Percentiles rank a stretch among this genome's conserved stretches.
Conservation (phyloP, 805 yeast species). For the Candida palmyrensis region DNA sequence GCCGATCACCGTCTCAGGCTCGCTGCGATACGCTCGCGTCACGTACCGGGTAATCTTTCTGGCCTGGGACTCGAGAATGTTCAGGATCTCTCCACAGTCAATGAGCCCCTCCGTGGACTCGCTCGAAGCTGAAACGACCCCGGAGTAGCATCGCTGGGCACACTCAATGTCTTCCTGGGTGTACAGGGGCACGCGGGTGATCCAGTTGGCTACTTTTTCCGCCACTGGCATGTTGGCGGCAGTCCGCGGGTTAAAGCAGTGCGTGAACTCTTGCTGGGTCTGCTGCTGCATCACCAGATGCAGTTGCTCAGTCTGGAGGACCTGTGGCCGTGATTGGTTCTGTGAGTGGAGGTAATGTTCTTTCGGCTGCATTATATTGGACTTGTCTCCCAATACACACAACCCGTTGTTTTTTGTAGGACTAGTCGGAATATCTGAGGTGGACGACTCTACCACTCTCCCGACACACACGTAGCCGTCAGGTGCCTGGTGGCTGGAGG, state of each 20-base stretch:
- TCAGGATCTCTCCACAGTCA: conserved; percentile 32
- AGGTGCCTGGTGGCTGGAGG: conserved; percentile 10
- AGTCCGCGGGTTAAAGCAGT: conserved; percentile 54
- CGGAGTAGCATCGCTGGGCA: conserved; percentile 48
- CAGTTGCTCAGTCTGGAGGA: neutral
- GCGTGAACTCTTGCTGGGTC: conserved; percentile 31
- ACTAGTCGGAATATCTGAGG: no score
- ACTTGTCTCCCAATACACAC: conserved; percentile 3
- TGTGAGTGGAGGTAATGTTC: no score
- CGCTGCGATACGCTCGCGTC: conserved; percentile 32
- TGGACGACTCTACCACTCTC: conserved; percentile 6
- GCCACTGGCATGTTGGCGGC: conserved; percentile 58
- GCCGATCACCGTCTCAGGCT: conserved; percentile 19
- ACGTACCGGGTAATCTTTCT: conserved; percentile 44
- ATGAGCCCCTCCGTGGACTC: conserved; percentile 9
- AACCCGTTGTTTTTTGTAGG: conserved; percentile 7
- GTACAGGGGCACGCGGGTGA: conserved; percentile 47
- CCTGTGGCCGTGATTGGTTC: no score
- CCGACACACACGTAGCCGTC: conserved; percentile 12
- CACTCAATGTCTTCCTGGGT: conserved; percentile 15
- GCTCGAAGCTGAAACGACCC: conserved; percentile 29
- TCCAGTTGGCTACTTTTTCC: conserved; percentile 68
- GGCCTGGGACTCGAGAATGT: conserved; percentile 49
- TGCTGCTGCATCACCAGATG: neutral
- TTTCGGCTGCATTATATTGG: neutral